Percentiles rank a stretch among this genome's conserved stretches.
These are phyloP conservation scores for Ustilago xerochloae DNA, from an alignment of 1,284 basidiomycete species.

Conservation along the genomic window DNA sequence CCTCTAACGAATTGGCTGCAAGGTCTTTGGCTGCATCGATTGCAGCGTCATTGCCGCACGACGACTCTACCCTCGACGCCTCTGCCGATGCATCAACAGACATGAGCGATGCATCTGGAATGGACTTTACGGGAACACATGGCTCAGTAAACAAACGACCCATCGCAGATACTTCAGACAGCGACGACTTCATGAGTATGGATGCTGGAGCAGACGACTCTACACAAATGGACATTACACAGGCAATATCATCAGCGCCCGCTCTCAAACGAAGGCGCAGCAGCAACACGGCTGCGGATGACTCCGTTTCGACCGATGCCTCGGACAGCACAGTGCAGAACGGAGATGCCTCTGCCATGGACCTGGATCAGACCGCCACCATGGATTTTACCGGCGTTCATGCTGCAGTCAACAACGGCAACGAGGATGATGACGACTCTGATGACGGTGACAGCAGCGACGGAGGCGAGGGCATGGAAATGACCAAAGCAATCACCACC, in stretches of 20 bases:
- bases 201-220: conserved; percentile 23
- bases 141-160: conserved; percentile 39
- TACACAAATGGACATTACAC: conserved; percentile 43
- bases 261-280: conserved; percentile 38
- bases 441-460: conserved; percentile 31
- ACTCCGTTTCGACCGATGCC: conserved; percentile 19
- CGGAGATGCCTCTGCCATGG: conserved; percentile 22
- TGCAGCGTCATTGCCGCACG: conserved; percentile 42
- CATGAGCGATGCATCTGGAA: conserved; percentile 25
- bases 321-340: neutral
- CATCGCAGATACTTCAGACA: conserved; percentile 22
- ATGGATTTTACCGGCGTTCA: conserved; percentile 53
- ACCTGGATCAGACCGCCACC: conserved; percentile 34
- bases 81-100: conserved; percentile 21
- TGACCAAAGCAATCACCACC: conserved; percentile 50
- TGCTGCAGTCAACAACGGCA: conserved; percentile 3
- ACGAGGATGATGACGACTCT: conserved; percentile 4
- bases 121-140: conserved; percentile 49
- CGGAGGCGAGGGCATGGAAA: conserved; percentile 39
- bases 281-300: conserved; percentile 28
- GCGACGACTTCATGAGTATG: conserved; percentile 24
- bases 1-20: conserved; percentile 35
- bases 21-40: conserved; percentile 44
- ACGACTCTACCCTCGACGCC: conserved; percentile 38
- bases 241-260: conserved; percentile 25